Conservation (phyloP, 2,329 filamentous ascomycete species). For the Bipolaris bicolor region DNA sequence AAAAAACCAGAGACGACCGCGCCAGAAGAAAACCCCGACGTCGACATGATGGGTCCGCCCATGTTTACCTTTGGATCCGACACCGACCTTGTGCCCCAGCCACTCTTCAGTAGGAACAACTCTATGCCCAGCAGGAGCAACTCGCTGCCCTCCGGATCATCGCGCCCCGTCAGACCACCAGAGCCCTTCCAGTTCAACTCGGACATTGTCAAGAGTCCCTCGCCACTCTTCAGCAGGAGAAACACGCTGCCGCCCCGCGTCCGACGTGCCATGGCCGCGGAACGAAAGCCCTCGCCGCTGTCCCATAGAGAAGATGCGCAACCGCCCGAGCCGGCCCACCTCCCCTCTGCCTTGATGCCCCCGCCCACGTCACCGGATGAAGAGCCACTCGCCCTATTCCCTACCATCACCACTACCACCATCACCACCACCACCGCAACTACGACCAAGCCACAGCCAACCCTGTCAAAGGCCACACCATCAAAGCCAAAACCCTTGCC, state of each 20-base stretch:
- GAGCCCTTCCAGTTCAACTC: constrained; percentile 25
- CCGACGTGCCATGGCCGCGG: constrained; percentile 28
- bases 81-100: constrained; percentile 29
- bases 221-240: constrained; percentile 36
- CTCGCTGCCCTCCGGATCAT: constrained; percentile 19
- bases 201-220: constrained; percentile 18
- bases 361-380: constrained; percentile 9
- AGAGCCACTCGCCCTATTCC: not conserved
- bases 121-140: constrained; percentile 26
- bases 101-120: constrained; percentile 35
- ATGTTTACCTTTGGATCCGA: constrained; percentile 17
- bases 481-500: not conserved
- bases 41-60: constrained; percentile 17
- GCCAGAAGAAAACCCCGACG: constrained; percentile 9
- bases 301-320: constrained; percentile 31
- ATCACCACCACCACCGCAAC: not conserved
- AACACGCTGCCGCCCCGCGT: constrained; percentile 24
- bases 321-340: constrained; percentile 20
- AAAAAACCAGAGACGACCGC: constrained; percentile 20
- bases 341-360: not conserved
- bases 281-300: constrained; percentile 27
- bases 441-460: not conserved
- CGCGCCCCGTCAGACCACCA: constrained; percentile 11
- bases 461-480: not conserved
- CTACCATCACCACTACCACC: not conserved